A percentile compares a stretch with the other conserved stretches of the same genome.
Evolutionary conservation across 2,329 filamentous ascomycete genomes (phyloP).

Genomic region (Raffaelea ambrosiae): DNA sequence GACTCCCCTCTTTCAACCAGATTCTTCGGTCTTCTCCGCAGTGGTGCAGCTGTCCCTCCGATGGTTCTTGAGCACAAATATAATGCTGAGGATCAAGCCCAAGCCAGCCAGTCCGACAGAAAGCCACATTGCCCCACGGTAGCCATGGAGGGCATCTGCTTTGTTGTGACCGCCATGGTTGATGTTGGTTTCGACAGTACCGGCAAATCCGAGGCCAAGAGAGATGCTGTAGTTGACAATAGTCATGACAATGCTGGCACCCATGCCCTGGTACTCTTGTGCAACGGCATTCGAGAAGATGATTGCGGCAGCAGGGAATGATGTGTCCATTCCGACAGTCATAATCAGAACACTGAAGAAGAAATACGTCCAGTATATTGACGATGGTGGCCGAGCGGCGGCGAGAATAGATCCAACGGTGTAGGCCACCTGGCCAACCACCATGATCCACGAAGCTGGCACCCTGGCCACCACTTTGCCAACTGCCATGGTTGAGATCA

Average conservation of each 20-base stretch:
- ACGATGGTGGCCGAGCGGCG: conserved; percentile 38
- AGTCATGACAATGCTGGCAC: conserved; percentile 48
- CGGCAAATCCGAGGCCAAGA: conserved; percentile 56
- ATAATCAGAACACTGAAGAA: conserved; percentile 51
- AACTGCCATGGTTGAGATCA: conserved; percentile 25
- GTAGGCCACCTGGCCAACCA: conserved; percentile 32
- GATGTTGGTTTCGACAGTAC: conserved; percentile 46
- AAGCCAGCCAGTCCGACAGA: conserved; percentile 27
- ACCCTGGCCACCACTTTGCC: conserved; percentile 38
- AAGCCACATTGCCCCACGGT: conserved; percentile 27
- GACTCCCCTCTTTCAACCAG: no score
- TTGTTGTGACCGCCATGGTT: conserved; percentile 13
- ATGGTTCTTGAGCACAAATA: not conserved
- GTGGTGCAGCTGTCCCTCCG: no score
- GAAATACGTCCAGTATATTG: conserved; percentile 56
- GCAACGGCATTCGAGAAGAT: conserved; percentile 45
- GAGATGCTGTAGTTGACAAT: conserved; percentile 62
- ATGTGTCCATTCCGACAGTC: conserved; percentile 58
- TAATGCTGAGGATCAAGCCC: conserved; percentile 10
- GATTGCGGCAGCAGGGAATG: conserved; percentile 52
- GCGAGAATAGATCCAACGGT: conserved; percentile 30
- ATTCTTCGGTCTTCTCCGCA: no score
- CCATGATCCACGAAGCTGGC: conserved; percentile 30
- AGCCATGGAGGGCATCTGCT: conserved; percentile 21
- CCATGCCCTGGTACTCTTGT: conserved; percentile 36